phyloP scores from a whole-genome alignment of 2,329 filamentous ascomycete genomes.

The Pyricularia sp. region DNA sequence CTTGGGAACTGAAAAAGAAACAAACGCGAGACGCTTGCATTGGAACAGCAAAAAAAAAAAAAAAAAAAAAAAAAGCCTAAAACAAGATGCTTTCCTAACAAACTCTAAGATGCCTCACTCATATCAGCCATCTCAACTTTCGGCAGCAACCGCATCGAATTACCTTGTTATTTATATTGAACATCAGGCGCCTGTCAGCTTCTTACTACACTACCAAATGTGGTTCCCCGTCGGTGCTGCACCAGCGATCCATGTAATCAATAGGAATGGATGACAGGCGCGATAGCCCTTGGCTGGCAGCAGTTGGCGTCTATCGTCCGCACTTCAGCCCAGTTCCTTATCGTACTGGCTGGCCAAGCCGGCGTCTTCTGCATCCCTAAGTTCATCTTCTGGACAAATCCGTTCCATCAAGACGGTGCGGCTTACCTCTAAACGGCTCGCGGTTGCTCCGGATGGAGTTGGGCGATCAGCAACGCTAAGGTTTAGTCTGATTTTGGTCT shows the following conservation, averaged over 20 bases:
- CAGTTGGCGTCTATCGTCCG: neutral
- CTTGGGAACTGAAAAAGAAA: no score
- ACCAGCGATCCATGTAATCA: neutral
- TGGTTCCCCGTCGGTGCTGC: neutral
- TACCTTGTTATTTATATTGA: neutral
- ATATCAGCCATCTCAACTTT: neutral
- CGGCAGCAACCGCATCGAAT: neutral
- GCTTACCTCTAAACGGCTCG: neutral
- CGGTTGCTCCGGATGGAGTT: neutral
- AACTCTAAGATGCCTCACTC: neutral
- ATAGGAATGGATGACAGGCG: neutral
- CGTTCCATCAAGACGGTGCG: neutral
- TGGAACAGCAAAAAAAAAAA: neutral
- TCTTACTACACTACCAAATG: neutral
- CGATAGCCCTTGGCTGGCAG: neutral
- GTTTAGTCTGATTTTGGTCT: neutral
- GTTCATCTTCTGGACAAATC: neutral
- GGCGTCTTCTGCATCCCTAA: neutral
- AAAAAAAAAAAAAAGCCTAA: neutral
- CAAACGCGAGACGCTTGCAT: no score
- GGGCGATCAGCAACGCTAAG: neutral
- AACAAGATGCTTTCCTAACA: neutral
- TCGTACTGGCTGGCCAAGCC: no score
- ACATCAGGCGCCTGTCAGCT: neutral
- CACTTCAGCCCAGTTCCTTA: neutral